Evolutionary conservation across 202 grass and related monocot species (phyloP).

Genomic region (Carex sylvatica): DNA sequence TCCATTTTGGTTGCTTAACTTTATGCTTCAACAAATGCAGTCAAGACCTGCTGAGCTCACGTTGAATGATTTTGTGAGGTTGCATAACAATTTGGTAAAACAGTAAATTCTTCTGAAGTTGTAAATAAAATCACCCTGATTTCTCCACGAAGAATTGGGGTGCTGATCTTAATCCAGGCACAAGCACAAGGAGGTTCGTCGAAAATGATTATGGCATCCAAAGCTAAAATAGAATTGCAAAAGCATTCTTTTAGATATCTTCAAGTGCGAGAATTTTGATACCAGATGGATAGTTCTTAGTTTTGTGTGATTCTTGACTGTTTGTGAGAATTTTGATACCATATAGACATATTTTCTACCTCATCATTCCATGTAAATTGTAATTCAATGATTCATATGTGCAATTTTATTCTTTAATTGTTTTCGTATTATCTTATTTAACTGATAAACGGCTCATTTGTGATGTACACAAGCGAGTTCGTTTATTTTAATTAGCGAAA

Average conservation of each 20-base stretch:
- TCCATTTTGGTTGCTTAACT: neutral
- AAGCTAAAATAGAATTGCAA: neutral
- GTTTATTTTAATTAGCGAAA: too few species aligned
- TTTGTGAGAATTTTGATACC: too few species aligned
- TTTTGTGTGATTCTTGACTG: too few species aligned
- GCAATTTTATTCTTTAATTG: too few species aligned
- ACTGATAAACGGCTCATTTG: too few species aligned
- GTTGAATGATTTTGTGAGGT: constrained; percentile 81
- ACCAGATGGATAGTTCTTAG: too few species aligned
- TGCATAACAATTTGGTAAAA: constrained; percentile 65
- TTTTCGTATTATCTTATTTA: too few species aligned
- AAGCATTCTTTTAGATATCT: neutral
- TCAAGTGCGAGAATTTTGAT: too few species aligned
- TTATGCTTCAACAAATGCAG: constrained; percentile 40
- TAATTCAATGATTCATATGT: too few species aligned
- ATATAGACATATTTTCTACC: too few species aligned
- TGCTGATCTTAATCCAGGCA: neutral
- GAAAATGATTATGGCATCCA: neutral
- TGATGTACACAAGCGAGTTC: too few species aligned
- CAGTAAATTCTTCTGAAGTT: constrained; percentile 33
- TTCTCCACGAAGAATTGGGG: neutral
- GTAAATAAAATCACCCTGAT: neutral
- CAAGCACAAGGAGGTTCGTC: neutral
- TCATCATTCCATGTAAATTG: too few species aligned
- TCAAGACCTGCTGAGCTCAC: constrained; percentile 73